These are phyloP conservation scores for Scedosporium dehoogii DNA, from an alignment of 2,329 filamentous ascomycete genomes.

Conservation along the genomic window DNA sequence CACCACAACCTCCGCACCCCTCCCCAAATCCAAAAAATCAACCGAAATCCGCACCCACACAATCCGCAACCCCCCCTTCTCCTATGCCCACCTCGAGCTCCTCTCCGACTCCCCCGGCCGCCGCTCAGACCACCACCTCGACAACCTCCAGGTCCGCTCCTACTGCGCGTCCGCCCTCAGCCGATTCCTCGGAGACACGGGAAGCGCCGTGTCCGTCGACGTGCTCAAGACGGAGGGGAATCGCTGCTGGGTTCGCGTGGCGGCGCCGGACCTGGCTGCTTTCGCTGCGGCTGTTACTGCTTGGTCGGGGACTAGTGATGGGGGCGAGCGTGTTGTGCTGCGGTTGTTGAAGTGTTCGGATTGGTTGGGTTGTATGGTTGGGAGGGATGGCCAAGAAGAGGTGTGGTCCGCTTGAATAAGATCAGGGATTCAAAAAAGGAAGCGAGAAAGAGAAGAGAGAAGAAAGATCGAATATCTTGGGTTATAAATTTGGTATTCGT, in stretches of 20 bases:
- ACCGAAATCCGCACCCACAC: constrained; percentile 35
- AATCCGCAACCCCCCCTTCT: constrained; percentile 40
- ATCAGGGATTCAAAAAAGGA: neutral
- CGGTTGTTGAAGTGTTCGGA: constrained; percentile 48
- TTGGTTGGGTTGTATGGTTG: constrained; percentile 52
- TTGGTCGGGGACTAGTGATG: constrained; percentile 42
- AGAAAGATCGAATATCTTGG: neutral
- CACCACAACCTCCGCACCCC: neutral
- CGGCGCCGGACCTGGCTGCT: constrained; percentile 46
- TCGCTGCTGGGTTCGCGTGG: constrained; percentile 56
- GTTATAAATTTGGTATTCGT: too few relatives aligned
- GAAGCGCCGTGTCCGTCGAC: constrained; percentile 58
- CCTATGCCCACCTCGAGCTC: constrained; percentile 48
- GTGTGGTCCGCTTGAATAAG: constrained; percentile 33
- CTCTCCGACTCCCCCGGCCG: constrained; percentile 18
- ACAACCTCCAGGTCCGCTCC: constrained; percentile 51
- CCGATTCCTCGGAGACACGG: constrained; percentile 61
- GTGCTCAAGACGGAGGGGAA: constrained; percentile 50
- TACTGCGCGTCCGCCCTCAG: constrained; percentile 54
- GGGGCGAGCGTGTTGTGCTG: constrained; percentile 38
- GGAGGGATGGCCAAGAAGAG: constrained; percentile 29
- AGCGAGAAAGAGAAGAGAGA: neutral
- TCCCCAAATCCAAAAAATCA: constrained; percentile 1
- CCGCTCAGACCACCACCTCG: constrained; percentile 27
- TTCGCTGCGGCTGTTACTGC: constrained; percentile 58